Conservation (phyloP, 108 stramenopile genomes). For the Bacterosira constricta region DNA sequence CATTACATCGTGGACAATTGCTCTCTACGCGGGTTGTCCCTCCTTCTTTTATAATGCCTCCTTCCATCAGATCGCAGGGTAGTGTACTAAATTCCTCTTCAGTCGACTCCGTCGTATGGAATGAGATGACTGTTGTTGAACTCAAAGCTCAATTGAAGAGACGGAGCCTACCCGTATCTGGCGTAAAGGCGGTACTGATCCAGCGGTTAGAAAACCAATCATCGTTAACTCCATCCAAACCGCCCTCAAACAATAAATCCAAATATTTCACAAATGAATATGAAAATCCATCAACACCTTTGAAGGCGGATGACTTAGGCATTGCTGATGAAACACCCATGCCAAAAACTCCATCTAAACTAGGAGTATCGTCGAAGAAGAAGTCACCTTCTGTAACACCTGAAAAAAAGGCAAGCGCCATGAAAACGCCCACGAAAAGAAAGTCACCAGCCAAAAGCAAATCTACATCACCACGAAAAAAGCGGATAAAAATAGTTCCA, state of each 20-base stretch:
- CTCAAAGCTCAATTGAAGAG: constrained; percentile 27
- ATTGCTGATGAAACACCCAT: background rate
- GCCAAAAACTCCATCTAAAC: background rate
- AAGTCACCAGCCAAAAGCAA: constrained; percentile 5
- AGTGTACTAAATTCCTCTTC: constrained; percentile 6
- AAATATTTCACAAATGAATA: constrained; percentile 23
- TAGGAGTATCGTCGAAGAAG: background rate
- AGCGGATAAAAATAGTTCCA: constrained; percentile 48
- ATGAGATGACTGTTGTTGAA: constrained; percentile 25
- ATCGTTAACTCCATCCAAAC: background rate
- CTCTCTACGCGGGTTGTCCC: background rate
- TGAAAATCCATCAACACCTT: background rate
- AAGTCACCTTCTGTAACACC: constrained; percentile 1
- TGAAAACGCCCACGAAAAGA: constrained; percentile 6
- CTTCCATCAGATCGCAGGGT: constrained; percentile 27
- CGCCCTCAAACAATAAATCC: constrained; percentile 14
- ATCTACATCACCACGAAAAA: constrained; percentile 33
- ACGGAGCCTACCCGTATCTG: constrained; percentile 26
- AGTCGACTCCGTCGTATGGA: constrained; percentile 7
- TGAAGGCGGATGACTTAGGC: background rate
- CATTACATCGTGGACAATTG: background rate
- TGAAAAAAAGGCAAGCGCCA: background rate
- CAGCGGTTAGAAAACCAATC: constrained; percentile 19
- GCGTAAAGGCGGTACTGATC: constrained; percentile 32
- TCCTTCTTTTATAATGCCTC: constrained; percentile 24